Conservation (phyloP, 2,329 filamentous ascomycete species). For the Aspergillus awamori region DNA sequence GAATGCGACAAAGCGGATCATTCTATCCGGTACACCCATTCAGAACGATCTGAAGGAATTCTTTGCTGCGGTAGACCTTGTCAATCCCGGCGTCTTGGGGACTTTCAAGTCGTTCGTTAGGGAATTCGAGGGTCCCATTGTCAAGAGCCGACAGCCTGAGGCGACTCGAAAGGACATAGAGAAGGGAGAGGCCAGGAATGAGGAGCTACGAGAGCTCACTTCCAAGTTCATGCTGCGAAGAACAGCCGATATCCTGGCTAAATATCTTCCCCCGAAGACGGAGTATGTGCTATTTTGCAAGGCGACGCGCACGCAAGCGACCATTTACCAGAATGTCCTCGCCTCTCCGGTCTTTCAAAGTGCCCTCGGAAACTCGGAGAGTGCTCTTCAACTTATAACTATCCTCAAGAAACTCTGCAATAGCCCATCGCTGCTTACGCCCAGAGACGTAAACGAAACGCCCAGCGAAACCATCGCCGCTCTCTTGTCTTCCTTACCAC, state of each 20-base stretch:
- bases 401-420: slow-evolving; percentile 76
- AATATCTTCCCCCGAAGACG: slow-evolving; percentile 68
- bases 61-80: slow-evolving; percentile 68
- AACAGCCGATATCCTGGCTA: slow-evolving; percentile 66
- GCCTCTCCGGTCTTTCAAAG: slow-evolving; percentile 65
- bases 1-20: slow-evolving; percentile 63
- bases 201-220: slow-evolving; percentile 63
- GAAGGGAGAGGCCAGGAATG: slow-evolving; percentile 63
- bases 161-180: slow-evolving; percentile 64
- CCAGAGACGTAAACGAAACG: slow-evolving; percentile 52
- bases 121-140: slow-evolving; percentile 66
- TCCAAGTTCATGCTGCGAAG: slow-evolving; percentile 67
- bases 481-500: slow-evolving; percentile 58
- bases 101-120: slow-evolving; percentile 65
- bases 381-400: slow-evolving; percentile 69
- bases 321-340: slow-evolving; percentile 66
- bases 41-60: slow-evolving; percentile 71
- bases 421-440: slow-evolving; percentile 64
- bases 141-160: slow-evolving; percentile 65
- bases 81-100: slow-evolving; percentile 67
- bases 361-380: slow-evolving; percentile 64
- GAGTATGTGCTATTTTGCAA: slow-evolving; percentile 69
- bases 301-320: slow-evolving; percentile 62
- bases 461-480: slow-evolving; percentile 52
- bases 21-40: slow-evolving; percentile 68